These are phyloP conservation scores for Hansenula lynferdii DNA, from an alignment of 1,139 yeast species.

Conservation along the genomic window DNA sequence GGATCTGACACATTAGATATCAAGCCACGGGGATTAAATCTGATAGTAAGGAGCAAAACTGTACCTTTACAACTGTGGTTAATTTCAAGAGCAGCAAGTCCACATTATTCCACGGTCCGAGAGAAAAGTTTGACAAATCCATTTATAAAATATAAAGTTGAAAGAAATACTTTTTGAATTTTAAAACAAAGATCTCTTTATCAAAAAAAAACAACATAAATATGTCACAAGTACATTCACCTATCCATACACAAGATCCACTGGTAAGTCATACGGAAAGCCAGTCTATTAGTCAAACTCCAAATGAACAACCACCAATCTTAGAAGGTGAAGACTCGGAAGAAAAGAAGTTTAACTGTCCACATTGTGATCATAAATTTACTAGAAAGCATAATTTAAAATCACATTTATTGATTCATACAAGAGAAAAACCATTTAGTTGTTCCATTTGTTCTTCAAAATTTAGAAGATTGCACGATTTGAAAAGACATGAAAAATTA, in stretches of 20 bases:
- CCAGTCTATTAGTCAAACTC: neutral
- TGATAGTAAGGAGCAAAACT: too few species aligned
- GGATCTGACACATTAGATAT: neutral
- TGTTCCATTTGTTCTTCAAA: conserved; percentile 61
- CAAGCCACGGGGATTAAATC: too few species aligned
- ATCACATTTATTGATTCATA: conserved; percentile 67
- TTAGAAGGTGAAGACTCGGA: neutral
- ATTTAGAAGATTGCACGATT: conserved; percentile 71
- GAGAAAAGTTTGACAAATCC: too few species aligned
- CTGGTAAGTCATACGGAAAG: neutral
- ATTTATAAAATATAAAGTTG: too few species aligned
- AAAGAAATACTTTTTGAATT: too few species aligned
- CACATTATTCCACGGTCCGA: too few species aligned
- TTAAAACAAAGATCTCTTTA: too few species aligned
- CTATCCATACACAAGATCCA: too few species aligned
- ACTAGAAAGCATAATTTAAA: conserved; percentile 67
- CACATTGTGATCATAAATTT: conserved; percentile 50
- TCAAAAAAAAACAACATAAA: too few species aligned
- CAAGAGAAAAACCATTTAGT: conserved; percentile 59
- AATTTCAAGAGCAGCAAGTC: too few species aligned
- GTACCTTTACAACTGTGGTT: too few species aligned
- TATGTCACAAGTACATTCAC: too few species aligned
- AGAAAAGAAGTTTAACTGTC: conserved; percentile 41
- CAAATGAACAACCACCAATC: neutral
- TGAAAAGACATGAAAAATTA: conserved; percentile 68